Percentiles rank a stretch among this genome's conserved stretches.
Evolutionary conservation across 495 filamentous ascomycete genomes (phyloP).

Genomic region (Neurospora cerealis): DNA sequence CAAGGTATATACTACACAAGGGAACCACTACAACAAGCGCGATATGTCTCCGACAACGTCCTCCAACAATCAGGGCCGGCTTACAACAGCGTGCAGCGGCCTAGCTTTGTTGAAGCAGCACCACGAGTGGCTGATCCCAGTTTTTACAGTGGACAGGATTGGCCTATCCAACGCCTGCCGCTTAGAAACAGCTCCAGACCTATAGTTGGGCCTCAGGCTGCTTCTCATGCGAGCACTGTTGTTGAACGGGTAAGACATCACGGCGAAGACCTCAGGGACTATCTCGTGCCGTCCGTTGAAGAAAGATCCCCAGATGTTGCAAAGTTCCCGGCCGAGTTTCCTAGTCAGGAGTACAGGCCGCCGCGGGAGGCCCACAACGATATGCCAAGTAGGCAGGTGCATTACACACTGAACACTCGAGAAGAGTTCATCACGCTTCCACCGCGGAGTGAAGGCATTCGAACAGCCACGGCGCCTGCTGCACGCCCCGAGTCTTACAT

Average conservation of each 20-base stretch:
- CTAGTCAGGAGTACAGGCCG: neutral
- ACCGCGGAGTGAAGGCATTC: conserved; percentile 7
- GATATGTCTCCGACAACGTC: neutral
- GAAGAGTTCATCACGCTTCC: conserved; percentile 19
- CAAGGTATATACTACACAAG: neutral
- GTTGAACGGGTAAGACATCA: conserved; percentile 9
- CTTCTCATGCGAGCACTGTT: neutral
- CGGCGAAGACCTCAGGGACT: conserved; percentile 26
- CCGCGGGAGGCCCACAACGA: neutral
- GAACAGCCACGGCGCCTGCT: neutral
- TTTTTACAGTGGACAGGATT: neutral
- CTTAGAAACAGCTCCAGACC: conserved; percentile 5
- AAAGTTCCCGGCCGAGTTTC: conserved; percentile 3
- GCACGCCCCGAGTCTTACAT: neutral
- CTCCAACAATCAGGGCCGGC: neutral
- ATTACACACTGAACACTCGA: neutral
- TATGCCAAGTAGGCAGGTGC: neutral
- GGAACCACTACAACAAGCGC: conserved; percentile 1
- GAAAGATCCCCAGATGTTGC: conserved; percentile 18
- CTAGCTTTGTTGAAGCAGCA: neutral
- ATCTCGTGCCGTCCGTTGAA: conserved; percentile 33
- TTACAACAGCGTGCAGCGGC: neutral
- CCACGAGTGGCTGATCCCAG: neutral
- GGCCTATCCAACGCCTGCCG: neutral
- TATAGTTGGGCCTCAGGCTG: conserved; percentile 11